Base-by-base conservation (phyloP, 2,329 filamentous ascomycete genomes). In the Zalaria sp. region DNA sequence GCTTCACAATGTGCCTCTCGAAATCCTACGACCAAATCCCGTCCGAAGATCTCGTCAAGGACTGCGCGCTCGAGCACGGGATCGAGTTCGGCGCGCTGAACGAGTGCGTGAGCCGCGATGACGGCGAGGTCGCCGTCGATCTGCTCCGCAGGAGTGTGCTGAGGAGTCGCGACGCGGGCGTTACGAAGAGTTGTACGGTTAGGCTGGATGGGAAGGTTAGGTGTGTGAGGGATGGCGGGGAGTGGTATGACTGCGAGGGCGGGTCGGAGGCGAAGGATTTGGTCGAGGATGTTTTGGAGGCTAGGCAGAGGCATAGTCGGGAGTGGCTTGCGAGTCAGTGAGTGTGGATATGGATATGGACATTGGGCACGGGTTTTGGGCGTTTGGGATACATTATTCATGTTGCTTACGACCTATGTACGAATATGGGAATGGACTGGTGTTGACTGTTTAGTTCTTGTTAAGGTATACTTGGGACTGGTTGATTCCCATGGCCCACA, bases 1-100 rank as follows among this genome's bases (percentile, higher is more conserved):
- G 89, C 46, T 98, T 96, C 64, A 81, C 86, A 43, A 91, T 93
- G 73, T 98, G 91, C 65, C 65, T 98, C 43, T 79, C 80, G 25
- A 73, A 72, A 47, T 75, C 87, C 47, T 98, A 88, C 61, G 42
- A 68, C 25, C 62, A 78, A 5, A 94, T 98, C 29, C 89, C 91
- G 2, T 69, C 83, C 29, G 75, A 81, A 39, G 70, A 72, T n/a
- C 72, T 95, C 11, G 73, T 95, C 34, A 74, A 93, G 57, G 79
- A 86, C 57, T 98, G 91, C 59, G 86, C 91, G 3, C 68, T 94
- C 39, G 86, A 96, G 63, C 85, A 94, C 56, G 87, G 85, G 27
- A 79, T 96, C 38, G 81, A 91, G 54, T 86, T 95, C 57, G 71
- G 78, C 26, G 71, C 75, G 48, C 63, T 98, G 42, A 93, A 96